Conservation (phyloP, 2,329 filamentous ascomycete species). For the Aspergillus transmontanensis region DNA sequence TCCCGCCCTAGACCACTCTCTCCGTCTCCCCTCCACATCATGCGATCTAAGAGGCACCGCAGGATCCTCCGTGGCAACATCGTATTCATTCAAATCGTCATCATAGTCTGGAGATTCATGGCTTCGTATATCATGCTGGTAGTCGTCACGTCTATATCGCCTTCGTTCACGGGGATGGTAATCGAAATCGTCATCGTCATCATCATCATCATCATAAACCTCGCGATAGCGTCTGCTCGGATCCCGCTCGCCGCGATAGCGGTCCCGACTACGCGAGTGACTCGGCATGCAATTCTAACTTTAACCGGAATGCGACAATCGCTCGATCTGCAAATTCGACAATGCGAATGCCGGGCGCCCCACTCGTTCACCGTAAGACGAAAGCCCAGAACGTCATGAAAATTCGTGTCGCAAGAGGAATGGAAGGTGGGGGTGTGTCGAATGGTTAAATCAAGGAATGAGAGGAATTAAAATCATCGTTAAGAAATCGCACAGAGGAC, state of each 20-base stretch:
- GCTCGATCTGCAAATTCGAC: neutral
- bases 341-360: neutral
- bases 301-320: slow-evolving; percentile 9
- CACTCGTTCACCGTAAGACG: neutral
- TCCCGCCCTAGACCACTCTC: slow-evolving; percentile 34
- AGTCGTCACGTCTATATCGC: slow-evolving; percentile 24
- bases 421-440: neutral
- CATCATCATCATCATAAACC: slow-evolving; percentile 26
- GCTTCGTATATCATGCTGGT: slow-evolving; percentile 14
- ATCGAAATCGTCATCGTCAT: slow-evolving; percentile 24
- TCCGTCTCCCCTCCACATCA: slow-evolving; percentile 19
- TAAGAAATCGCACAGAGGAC: neutral
- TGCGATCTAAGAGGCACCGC: slow-evolving; percentile 8
- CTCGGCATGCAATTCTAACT: slow-evolving; percentile 32
- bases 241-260: slow-evolving; percentile 27
- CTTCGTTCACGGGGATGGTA: slow-evolving; percentile 22
- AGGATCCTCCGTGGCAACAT: slow-evolving; percentile 17
- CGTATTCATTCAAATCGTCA: slow-evolving; percentile 22
- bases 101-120: slow-evolving; percentile 1
- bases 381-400: neutral
- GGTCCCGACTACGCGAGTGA: slow-evolving; percentile 38
- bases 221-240: slow-evolving; percentile 18
- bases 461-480: neutral
- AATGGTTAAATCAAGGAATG: neutral
- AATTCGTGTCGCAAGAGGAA: neutral